Evolutionary conservation across 1,284 basidiomycete genomes (phyloP), one percentile per base, ranked within the genome.

Genomic region (Marasmius fiardii): DNA sequence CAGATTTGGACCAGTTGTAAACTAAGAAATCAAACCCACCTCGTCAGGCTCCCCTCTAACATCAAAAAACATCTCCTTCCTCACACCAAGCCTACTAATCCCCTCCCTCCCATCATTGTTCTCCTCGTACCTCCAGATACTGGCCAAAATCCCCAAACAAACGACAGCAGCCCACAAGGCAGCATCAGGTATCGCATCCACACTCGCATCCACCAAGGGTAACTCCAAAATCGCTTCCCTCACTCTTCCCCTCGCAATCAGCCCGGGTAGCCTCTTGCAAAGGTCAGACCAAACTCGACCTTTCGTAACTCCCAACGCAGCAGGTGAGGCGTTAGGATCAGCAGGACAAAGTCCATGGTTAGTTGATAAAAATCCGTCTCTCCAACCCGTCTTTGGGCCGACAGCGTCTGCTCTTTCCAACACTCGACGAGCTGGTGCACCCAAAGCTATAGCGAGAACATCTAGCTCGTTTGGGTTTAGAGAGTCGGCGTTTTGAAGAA

Each of bases 121-220:
- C 4, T 56, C 54, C 43, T 58, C 57, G 26, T 58, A 58, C 14
- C 57, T 45, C 54, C 54, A 58, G 26, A 58, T 58, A 18, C 54
- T 56, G 8, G 57, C 57, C 7, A 58, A 23, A 26, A 58, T 58
- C 18, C 57, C 57, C 8, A 58, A 50, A 24, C 57, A 58, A 12
- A 58, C 57, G 14, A 58, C 57, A 10, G 54, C 26, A 14, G 57
- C 57, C 57, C 57, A 58, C 12, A 58, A 23, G 4, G 56, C 56
- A n/a, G 33, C 47, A 44, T 58, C 56, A 16, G 56, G 56, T 26
- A 58, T 51, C 34, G 34, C 47, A 4, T 50, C 48, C 6, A 43
- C 21, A 14, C 53, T 44, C 18, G 43, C 56, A 21, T 55, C 45
- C 1, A 58, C 49, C 23, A 54, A 48, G 23, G 56, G 56, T 2